phyloP scores from a whole-genome alignment of 305 asterid genomes.

The Fraxinus platypoda region DNA sequence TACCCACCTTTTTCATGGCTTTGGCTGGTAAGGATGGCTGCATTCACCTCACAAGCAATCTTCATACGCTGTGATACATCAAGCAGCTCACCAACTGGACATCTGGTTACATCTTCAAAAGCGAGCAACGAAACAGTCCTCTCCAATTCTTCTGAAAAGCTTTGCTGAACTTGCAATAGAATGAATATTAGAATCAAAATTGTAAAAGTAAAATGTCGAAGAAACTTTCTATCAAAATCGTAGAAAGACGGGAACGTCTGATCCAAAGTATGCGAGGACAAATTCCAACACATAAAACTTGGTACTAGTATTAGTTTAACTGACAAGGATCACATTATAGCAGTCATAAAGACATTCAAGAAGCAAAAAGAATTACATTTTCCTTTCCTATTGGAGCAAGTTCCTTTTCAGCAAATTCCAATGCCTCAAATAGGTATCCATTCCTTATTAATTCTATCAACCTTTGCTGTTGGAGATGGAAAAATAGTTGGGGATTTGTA shows the following conservation, averaged over 20 bases:
- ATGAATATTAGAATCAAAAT: background rate
- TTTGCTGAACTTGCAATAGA: constrained; percentile 44
- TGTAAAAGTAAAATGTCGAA: background rate
- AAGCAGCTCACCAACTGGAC: constrained; percentile 72
- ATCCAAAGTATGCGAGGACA: background rate
- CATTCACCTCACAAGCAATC: constrained; percentile 54
- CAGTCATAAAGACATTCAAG: background rate
- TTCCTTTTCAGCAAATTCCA: constrained; percentile 95
- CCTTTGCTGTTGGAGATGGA: background rate
- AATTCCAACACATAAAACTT: background rate
- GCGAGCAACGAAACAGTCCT: constrained; percentile 82
- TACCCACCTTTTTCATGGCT: constrained; percentile 62
- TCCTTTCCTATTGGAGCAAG: constrained; percentile 97
- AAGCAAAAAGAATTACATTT: constrained; percentile 49
- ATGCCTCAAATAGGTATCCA: constrained; percentile 80
- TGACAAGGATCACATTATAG: background rate
- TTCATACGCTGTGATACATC: constrained; percentile 61
- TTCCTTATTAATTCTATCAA: constrained; percentile 37
- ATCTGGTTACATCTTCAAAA: constrained; percentile 69
- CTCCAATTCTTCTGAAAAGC: constrained; percentile 79
- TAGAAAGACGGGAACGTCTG: background rate
- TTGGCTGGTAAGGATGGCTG: constrained; percentile 51
- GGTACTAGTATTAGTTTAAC: background rate
- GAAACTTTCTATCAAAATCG: background rate
- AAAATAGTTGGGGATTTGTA: constrained; percentile 42